phyloP scores from a whole-genome alignment of 441 rosid genomes.

The Populus hybrid region DNA sequence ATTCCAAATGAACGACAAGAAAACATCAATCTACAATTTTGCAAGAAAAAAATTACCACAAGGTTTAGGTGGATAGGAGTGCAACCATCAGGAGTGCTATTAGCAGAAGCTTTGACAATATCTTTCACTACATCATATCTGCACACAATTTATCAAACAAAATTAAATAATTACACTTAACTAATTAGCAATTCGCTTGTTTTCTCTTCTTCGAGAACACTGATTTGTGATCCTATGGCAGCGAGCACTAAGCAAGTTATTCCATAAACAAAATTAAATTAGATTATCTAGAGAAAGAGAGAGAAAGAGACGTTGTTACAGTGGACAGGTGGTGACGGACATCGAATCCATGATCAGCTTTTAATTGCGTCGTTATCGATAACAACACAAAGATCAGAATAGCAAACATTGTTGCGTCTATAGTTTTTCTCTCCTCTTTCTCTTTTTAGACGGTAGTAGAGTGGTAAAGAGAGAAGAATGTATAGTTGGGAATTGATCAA shows the following conservation, averaged over 20 bases:
- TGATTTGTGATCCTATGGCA: background rate
- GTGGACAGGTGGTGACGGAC: constrained; percentile 80
- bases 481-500: no score
- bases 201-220: background rate
- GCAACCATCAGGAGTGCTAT: constrained; percentile 53
- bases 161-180: background rate
- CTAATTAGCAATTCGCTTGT: background rate
- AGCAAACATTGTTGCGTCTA: no score
- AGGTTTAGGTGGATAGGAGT: constrained; percentile 80
- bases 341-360: constrained; percentile 52
- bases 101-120: constrained; percentile 32
- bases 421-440: no score
- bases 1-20: background rate
- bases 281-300: background rate
- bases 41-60: constrained; percentile 49
- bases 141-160: constrained; percentile 15
- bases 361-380: background rate
- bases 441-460: no score
- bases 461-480: no score
- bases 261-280: no score
- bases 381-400: no score
- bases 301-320: constrained; percentile 52
- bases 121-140: constrained; percentile 67
- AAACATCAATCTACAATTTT: background rate
- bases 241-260: background rate